Percentiles rank a stretch among this genome's conserved stretches.
Conservation (phyloP, 2,329 filamentous ascomycete species). For the Penicillium sclerotigenum region DNA sequence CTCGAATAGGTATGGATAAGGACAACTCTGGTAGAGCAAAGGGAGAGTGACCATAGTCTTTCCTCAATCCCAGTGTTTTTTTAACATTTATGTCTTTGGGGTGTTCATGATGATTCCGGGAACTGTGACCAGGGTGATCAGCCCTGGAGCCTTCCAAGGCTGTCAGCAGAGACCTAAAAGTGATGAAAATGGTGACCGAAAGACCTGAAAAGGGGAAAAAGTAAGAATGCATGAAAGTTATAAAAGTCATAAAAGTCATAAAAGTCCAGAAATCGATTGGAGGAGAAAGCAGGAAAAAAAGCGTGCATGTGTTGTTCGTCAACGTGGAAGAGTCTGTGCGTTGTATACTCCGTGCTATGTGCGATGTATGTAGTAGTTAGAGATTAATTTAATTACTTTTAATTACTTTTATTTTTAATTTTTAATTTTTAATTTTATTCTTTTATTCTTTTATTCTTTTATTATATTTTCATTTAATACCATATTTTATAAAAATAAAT, state of each 20-base stretch:
- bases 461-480: too few relatives aligned
- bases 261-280: constrained; percentile 18
- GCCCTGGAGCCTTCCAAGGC: background rate
- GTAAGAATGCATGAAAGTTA: background rate
- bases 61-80: background rate
- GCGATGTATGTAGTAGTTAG: too few relatives aligned
- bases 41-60: background rate
- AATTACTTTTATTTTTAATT: too few relatives aligned
- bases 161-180: background rate
- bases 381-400: too few relatives aligned
- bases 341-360: background rate
- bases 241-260: background rate
- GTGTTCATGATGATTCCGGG: background rate
- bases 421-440: too few relatives aligned
- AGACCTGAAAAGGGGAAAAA: background rate
- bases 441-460: too few relatives aligned
- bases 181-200: background rate
- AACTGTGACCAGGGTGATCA: background rate
- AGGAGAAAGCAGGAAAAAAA: constrained; percentile 4
- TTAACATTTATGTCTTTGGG: background rate
- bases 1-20: background rate
- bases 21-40: background rate
- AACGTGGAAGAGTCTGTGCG: constrained; percentile 9
- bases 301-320: constrained; percentile 9
- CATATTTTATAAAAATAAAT: too few relatives aligned